These are phyloP conservation scores for Phtheirospermum japonicum DNA, from an alignment of 257 asterid genomes.

Conservation along the genomic window DNA sequence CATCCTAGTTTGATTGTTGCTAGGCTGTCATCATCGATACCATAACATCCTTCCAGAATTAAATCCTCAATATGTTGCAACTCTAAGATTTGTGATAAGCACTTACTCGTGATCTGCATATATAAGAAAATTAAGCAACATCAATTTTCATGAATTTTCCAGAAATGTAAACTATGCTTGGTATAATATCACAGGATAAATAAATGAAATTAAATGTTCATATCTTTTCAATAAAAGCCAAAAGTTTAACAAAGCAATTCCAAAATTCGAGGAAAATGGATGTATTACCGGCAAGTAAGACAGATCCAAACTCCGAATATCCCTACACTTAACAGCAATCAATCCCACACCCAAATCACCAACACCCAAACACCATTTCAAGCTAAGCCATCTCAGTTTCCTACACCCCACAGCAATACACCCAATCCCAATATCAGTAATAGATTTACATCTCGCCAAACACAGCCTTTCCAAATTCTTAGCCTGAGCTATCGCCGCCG, in stretches of 20 bases:
- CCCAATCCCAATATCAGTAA: constrained; percentile 89
- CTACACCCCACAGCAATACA: constrained; percentile 88
- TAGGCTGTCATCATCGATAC: constrained; percentile 74
- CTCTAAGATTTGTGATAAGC: constrained; percentile 64
- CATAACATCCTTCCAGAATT: constrained; percentile 80
- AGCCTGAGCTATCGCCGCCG: constrained; percentile 72
- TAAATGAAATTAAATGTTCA: too few relatives aligned
- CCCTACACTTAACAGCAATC: constrained; percentile 81
- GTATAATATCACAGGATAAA: too few relatives aligned
- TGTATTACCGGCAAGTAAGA: constrained; percentile 74
- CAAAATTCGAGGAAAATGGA: not conserved
- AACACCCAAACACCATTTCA: constrained; percentile 90
- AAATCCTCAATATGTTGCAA: constrained; percentile 72
- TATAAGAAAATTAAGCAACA: constrained; percentile 15
- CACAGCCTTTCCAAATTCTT: constrained; percentile 73
- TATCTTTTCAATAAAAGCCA: too few relatives aligned
- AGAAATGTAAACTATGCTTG: not conserved
- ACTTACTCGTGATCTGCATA: constrained; percentile 67
- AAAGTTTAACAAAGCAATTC: not conserved
- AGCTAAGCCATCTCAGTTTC: constrained; percentile 69
- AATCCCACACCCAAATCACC: constrained; percentile 90
- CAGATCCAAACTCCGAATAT: constrained; percentile 73
- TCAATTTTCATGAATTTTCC: not conserved
- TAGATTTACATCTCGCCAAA: constrained; percentile 67
- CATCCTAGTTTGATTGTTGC: constrained; percentile 60